Conservation (phyloP, 768 basidiomycete species). For the Termitomyces titanicus region DNA sequence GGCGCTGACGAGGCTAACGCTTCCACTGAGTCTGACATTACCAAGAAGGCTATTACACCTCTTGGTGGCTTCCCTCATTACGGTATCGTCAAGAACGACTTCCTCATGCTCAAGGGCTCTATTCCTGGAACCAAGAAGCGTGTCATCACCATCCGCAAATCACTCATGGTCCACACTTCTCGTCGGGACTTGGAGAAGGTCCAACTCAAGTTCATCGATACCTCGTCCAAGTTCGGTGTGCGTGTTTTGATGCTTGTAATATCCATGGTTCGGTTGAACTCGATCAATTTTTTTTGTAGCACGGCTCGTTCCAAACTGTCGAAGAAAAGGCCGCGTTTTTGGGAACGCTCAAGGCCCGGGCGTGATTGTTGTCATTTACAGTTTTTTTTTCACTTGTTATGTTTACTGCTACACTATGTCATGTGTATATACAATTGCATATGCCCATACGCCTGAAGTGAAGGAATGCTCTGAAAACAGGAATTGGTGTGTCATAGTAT, state of each 20-base stretch:
- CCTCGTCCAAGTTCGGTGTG: constrained; percentile 96
- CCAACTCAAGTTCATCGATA: constrained; percentile 97
- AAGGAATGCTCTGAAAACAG: neutral
- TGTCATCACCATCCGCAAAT: constrained; percentile 95
- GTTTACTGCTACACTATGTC: constrained; percentile 38
- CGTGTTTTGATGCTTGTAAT: constrained; percentile 24
- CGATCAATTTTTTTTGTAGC: constrained; percentile 40
- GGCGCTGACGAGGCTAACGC: constrained; percentile 79
- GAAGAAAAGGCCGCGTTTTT: constrained; percentile 96
- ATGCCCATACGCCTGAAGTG: constrained; percentile 5
- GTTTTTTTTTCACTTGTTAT: constrained; percentile 32
- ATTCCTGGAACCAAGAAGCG: constrained; percentile 97
- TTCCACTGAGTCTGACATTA: constrained; percentile 92
- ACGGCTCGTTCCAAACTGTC: constrained; percentile 95
- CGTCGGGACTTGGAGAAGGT: constrained; percentile 98
- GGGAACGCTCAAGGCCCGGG: constrained; percentile 84
- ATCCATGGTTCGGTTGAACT: neutral
- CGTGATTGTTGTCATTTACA: constrained; percentile 44
- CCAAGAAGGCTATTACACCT: constrained; percentile 91
- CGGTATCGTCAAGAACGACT: constrained; percentile 98
- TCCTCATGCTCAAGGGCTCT: constrained; percentile 94
- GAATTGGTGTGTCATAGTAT: constrained; percentile 1
- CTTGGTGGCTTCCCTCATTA: constrained; percentile 99
- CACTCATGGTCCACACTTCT: constrained; percentile 93
- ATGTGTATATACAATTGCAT: constrained; percentile 20